These are phyloP conservation scores for Monilinia vaccinii-corymbosi DNA, from an alignment of 2,329 filamentous ascomycete genomes.

Conservation along the genomic window DNA sequence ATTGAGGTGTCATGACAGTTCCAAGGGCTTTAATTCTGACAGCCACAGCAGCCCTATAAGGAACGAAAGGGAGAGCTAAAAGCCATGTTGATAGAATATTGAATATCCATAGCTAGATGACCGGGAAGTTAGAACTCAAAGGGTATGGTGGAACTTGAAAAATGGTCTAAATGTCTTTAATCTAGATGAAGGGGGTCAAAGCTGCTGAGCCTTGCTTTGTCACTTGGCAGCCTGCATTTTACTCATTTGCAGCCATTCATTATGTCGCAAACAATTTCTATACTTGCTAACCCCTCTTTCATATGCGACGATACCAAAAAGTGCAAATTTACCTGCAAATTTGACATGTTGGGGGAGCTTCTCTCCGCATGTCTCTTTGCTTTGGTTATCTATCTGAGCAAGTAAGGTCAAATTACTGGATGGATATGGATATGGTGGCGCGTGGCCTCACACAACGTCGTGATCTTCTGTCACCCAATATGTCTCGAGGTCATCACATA, in stretches of 20 bases:
- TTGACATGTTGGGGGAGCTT: not conserved
- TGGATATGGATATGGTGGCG: constrained; percentile 3
- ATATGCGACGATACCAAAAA: not conserved
- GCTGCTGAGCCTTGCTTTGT: not conserved
- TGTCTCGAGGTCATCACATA: constrained; percentile 9
- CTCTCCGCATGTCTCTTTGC: not conserved
- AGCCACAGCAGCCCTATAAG: constrained; percentile 3
- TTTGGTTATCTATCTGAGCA: not conserved
- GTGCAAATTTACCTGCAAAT: not conserved
- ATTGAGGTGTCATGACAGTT: not conserved
- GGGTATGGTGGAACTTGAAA: not conserved
- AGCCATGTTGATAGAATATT: not conserved
- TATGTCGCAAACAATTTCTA: too few species aligned
- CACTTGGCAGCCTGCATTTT: not conserved
- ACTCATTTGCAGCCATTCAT: too few species aligned
- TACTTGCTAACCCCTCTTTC: not conserved
- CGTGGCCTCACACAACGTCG: constrained; percentile 1
- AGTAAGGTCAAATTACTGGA: not conserved
- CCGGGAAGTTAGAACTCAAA: not conserved
- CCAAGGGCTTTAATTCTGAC: constrained; percentile 4
- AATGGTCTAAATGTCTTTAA: not conserved
- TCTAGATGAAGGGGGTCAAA: not conserved
- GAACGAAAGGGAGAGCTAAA: not conserved
- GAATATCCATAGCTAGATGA: not conserved
- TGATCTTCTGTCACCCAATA: constrained; percentile 3